Evolutionary conservation across 208 protist genomes (phyloP).

Genomic region (Leishmania lainsoni): DNA sequence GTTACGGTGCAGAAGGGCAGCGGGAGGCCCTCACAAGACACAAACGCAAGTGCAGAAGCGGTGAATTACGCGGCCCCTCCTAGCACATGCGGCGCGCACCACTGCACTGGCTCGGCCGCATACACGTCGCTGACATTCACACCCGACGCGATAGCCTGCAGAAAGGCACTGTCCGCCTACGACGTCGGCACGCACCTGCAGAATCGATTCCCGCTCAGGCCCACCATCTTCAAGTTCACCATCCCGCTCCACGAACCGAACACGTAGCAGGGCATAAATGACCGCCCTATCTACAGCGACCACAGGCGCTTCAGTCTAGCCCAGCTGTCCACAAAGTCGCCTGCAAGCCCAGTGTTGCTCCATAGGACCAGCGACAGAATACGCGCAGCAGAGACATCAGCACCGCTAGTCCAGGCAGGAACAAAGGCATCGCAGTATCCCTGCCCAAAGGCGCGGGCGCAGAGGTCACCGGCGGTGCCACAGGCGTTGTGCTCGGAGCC

Average conservation of each 20-base stretch:
- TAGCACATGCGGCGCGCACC: constrained; percentile 13
- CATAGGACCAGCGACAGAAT: constrained; percentile 25
- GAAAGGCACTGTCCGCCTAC: constrained; percentile 7
- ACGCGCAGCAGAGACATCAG: constrained; percentile 6
- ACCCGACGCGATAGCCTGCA: constrained; percentile 4
- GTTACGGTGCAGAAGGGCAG: neutral
- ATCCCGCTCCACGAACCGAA: constrained; percentile 28
- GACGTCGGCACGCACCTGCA: constrained; percentile 22
- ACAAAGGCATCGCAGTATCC: neutral
- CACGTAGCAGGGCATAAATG: constrained; percentile 18
- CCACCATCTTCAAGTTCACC: constrained; percentile 16
- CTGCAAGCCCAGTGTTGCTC: constrained; percentile 13
- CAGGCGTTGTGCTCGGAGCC: constrained; percentile 3
- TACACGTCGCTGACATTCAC: constrained; percentile 10
- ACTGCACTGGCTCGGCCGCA: constrained; percentile 6
- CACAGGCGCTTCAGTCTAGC: constrained; percentile 22
- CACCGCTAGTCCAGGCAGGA: constrained; percentile 10
- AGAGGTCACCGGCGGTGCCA: neutral
- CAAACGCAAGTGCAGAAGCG: neutral
- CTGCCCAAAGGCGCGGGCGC: neutral
- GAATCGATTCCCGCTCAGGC: constrained; percentile 24
- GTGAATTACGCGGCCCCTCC: neutral
- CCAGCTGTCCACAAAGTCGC: constrained; percentile 24
- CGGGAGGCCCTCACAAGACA: neutral
- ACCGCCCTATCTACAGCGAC: constrained; percentile 27